Evolutionary conservation across 139 green algal genomes (phyloP), one percentile per base, ranked within the genome.

Genomic region (Volvox africanus): DNA sequence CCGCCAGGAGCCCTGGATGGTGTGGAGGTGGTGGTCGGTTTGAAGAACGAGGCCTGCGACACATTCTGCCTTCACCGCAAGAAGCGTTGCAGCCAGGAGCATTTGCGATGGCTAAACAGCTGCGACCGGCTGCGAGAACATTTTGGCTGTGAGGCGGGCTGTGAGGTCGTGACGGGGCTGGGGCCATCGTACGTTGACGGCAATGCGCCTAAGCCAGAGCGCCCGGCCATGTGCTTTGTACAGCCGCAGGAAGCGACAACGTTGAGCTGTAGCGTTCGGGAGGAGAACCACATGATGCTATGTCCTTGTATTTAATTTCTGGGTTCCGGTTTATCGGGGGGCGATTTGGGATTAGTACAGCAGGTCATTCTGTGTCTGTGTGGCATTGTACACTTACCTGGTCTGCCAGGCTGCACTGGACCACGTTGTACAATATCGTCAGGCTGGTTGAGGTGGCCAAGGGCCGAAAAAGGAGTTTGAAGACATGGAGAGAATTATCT

Each of bases 71-170:
- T 69, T 2, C 19, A 2, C 24, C 67, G 22, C 37, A 82, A 75
- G 35, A 71, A 86, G 35, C 81, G 61, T 55, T 98, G 96, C 92
- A 92, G 82, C 5, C 55, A 55, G 0, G 77, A 92, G 2, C 89
- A 96, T 50, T 85, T 97, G 44, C 35, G 79, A 3, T 36, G 92
- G 44, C 78, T 97, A n/a, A 97, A 97, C 89, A 91, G 91, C 86
- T 98, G 96, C 86, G 96, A 98, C 89, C 69, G 86, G 13, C 89
- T 98, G 85, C 88, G 96, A 6, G 91, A 95, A 61, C 88, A 94
- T 30, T 94, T 96, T 55, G 90, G 80, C 55, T 93, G 88, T 20
- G 85, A 93, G 85, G 88, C 88, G 24, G 80, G 94, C 35, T 94
- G 93, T 65, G 92, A 91, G 26, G 44, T 86, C 20, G 85, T 75